Base-by-base conservation (phyloP, 1,284 basidiomycete species). In the Vanrija pseudolonga region DNA sequence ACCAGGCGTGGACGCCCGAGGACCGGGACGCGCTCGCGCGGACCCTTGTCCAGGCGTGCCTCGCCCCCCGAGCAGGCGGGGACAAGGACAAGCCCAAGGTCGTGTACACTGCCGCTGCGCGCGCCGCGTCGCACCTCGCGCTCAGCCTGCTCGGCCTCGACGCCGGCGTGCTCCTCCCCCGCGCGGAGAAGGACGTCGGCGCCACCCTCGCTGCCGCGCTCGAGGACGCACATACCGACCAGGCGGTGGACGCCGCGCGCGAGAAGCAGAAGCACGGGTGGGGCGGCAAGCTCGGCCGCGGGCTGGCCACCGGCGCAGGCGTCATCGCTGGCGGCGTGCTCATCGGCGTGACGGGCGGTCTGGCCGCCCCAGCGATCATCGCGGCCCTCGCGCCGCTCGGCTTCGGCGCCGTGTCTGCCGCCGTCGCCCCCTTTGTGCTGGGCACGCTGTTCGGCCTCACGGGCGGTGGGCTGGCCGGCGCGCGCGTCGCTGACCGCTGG, bases 401-500 rank as follows among this genome's bases (percentile, higher is more conserved):
- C 12, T 69, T 76, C 18, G 71, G 78, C 5, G 74, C 74, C 1
- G 59, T 78, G 14, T 73, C 74, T 1, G 76, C 76, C 2, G 71
- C 72, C 0, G 72, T 77, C 0, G 79, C 80, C 3, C 79, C 79
- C 0, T 65, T 81, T 7, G 71, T 81, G 0, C 69, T 82, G 6
- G 81, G 81, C 0, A 78, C 79, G 1, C 62, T 82, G 9, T 81
- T 82, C 56, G 80, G 81, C 3, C 66, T 81, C 3, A 78, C 79
- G 6, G 80, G 79, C 18, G 80, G 79, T 37, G 80, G 80, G 0
- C 64, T 82, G 2, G 76, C 80, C 0, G 78, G 79, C 0, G 71
- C 74, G 45, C 64, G 81, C 18, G 80, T 81, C 0, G 67, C 79
- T n/a, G 74, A 77, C 46, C 68, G 80, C 47, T 79, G 80, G 76